phyloP scores from a whole-genome alignment of 2,329 filamentous ascomycete genomes.

The Diaporthe amygdali region DNA sequence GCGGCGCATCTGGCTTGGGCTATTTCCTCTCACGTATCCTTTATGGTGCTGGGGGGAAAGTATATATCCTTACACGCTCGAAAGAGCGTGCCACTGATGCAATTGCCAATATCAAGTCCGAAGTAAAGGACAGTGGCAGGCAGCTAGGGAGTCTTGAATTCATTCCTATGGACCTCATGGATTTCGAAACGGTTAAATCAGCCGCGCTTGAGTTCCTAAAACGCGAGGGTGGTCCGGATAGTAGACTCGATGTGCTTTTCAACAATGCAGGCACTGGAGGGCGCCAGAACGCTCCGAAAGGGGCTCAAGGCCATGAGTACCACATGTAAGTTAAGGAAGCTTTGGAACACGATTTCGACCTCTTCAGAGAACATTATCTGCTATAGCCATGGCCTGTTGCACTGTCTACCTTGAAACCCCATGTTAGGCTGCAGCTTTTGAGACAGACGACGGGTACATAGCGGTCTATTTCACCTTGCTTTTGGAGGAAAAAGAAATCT shows the following conservation, averaged over 20 bases:
- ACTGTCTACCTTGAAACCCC: too few relatives aligned
- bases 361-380: too few relatives aligned
- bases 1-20: constrained; percentile 41
- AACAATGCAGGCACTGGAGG: constrained; percentile 32
- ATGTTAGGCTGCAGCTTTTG: too few relatives aligned
- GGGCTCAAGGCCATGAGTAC: constrained; percentile 29
- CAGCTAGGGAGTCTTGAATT: constrained; percentile 26
- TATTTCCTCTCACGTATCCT: constrained; percentile 53
- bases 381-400: too few relatives aligned
- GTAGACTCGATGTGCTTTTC: constrained; percentile 30
- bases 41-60: constrained; percentile 52
- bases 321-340: too few relatives aligned
- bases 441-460: too few relatives aligned
- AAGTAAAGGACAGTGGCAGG: background rate
- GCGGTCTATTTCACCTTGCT: too few relatives aligned
- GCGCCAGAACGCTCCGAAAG: constrained; percentile 25
- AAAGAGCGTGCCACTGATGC: constrained; percentile 28
- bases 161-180: constrained; percentile 28
- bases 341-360: too few relatives aligned
- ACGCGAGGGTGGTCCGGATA: constrained; percentile 7
- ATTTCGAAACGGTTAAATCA: constrained; percentile 26
- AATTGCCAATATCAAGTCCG: constrained; percentile 26
- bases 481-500: too few relatives aligned
- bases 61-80: constrained; percentile 54
- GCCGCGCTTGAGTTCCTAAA: constrained; percentile 26